These are phyloP conservation scores for Coleophoma cylindrospora DNA, from an alignment of 2,329 filamentous ascomycete species.

Conservation along the genomic window DNA sequence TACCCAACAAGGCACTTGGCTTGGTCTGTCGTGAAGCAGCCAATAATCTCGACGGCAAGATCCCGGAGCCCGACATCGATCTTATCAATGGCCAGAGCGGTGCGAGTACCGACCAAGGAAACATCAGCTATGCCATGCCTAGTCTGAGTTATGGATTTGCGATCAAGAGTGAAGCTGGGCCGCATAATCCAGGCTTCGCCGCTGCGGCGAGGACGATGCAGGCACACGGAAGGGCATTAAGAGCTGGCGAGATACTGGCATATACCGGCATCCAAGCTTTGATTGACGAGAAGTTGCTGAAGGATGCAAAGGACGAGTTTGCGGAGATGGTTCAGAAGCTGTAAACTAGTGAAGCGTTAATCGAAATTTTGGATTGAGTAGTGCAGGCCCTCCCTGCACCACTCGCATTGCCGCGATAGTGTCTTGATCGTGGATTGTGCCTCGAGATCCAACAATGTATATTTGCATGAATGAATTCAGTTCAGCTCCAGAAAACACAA, in stretches of 20 bases:
- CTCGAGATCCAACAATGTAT: no score
- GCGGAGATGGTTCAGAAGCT: slow-evolving; percentile 10
- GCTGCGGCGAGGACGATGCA: slow-evolving; percentile 41
- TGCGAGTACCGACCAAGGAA: slow-evolving; percentile 55
- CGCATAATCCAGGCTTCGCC: slow-evolving; percentile 46
- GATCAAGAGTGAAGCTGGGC: slow-evolving; percentile 41
- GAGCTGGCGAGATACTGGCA: slow-evolving; percentile 42
- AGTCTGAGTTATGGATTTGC: slow-evolving; percentile 47
- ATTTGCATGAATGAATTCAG: no score
- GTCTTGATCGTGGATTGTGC: no score
- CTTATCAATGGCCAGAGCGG: slow-evolving; percentile 36
- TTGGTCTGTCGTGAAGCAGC: slow-evolving; percentile 38
- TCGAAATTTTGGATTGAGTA: no score
- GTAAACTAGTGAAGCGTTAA: no score
- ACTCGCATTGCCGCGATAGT: no score
- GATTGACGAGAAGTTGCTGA: slow-evolving; percentile 33
- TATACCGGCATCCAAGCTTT: slow-evolving; percentile 43
- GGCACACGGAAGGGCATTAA: slow-evolving; percentile 40
- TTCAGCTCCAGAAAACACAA: no score
- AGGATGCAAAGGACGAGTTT: slow-evolving; percentile 36
- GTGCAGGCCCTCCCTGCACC: no score
- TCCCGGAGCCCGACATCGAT: slow-evolving; percentile 33
- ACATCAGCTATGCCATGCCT: slow-evolving; percentile 53
- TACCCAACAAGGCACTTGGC: slow-evolving; percentile 46
- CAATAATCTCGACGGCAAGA: slow-evolving; percentile 33